These are phyloP conservation scores for Pezicula radicicola DNA, from an alignment of 2,329 filamentous ascomycete genomes.

Conservation along the genomic window DNA sequence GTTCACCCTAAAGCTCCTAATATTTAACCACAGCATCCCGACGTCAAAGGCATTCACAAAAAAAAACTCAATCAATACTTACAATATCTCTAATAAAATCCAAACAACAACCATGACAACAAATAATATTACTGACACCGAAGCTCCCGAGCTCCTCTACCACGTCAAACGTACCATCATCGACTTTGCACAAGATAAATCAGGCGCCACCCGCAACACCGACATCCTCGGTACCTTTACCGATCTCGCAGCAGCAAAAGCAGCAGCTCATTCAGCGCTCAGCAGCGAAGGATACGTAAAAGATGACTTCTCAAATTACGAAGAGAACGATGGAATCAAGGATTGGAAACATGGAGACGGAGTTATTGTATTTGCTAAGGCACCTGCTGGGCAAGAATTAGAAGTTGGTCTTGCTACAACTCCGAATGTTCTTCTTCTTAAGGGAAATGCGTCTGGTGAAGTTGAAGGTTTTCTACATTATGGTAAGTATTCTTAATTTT, in stretches of 20 bases:
- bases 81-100: no score
- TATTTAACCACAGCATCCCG: no score
- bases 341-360: conserved; percentile 36
- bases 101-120: no score
- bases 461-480: neutral
- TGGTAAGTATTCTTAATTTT: no score
- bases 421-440: conserved; percentile 13
- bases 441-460: conserved; percentile 33
- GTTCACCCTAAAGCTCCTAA: no score
- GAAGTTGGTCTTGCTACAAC: no score
- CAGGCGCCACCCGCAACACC: conserved; percentile 16
- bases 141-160: conserved; percentile 7
- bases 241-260: conserved; percentile 33
- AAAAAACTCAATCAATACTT: no score
- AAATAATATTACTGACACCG: no score
- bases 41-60: no score
- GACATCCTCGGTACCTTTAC: conserved; percentile 38
- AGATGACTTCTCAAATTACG: conserved; percentile 34
- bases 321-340: conserved; percentile 13
- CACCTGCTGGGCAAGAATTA: no score
- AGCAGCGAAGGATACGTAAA: conserved; percentile 31
- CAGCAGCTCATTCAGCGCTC: conserved; percentile 30
- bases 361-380: conserved; percentile 28
- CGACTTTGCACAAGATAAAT: conserved; percentile 12
- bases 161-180: conserved; percentile 19